Conservation (phyloP, 1,139 yeast genomes). For the Candida smagusa region DNA sequence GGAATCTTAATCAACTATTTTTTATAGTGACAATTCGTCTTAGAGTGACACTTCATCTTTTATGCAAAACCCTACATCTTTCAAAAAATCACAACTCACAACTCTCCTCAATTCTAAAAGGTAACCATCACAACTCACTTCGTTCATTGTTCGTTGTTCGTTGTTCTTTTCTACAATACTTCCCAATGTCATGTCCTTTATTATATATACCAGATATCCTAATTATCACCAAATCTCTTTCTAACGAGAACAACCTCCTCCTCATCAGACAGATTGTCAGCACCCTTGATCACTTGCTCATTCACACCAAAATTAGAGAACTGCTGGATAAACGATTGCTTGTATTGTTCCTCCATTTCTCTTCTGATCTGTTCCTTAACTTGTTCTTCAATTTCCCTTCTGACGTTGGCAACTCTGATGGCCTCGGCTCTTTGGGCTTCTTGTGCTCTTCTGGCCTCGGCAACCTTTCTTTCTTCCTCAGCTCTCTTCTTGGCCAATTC, state of each 20-base stretch:
- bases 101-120: too few relatives aligned
- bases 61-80: too few relatives aligned
- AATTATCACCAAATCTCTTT: slow-evolving; percentile 30
- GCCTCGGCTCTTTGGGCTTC: slow-evolving; percentile 5
- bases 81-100: too few relatives aligned
- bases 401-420: slow-evolving; percentile 7
- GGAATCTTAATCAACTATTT: too few relatives aligned
- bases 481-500: not conserved
- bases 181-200: too few relatives aligned
- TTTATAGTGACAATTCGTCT: too few relatives aligned
- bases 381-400: slow-evolving; percentile 1
- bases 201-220: not conserved
- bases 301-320: slow-evolving; percentile 1
- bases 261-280: slow-evolving; percentile 40
- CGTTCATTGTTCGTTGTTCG: too few relatives aligned
- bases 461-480: slow-evolving; percentile 6
- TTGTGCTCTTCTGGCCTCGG: slow-evolving; percentile 2
- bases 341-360: slow-evolving; percentile 7
- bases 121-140: too few relatives aligned
- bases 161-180: too few relatives aligned
- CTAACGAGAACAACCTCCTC: slow-evolving; percentile 43
- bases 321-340: not conserved
- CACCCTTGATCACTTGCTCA: slow-evolving; percentile 4
- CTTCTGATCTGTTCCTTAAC: slow-evolving; percentile 1
- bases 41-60: too few relatives aligned